Conservation (phyloP, 805 yeast genomes). For the Hanseniaspora lindneri region DNA sequence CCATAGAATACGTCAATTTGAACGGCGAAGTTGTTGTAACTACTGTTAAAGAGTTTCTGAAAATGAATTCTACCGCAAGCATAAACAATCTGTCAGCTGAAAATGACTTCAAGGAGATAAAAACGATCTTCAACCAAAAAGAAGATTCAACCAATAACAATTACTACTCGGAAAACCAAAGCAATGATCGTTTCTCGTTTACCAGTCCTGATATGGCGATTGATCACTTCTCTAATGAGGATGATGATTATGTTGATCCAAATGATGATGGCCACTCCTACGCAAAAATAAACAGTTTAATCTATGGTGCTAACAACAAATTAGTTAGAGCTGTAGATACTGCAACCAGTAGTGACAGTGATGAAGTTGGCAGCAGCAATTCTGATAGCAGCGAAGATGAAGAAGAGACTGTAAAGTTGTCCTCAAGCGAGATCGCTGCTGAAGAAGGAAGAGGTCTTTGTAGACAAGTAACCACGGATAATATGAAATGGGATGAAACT, state of each 20-base stretch:
- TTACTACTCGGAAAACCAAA: no score
- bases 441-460: slow-evolving; percentile 28
- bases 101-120: slow-evolving; percentile 1
- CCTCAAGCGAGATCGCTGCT: slow-evolving; percentile 20
- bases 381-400: slow-evolving; percentile 17
- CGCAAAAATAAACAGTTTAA: slow-evolving; percentile 32
- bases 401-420: slow-evolving; percentile 18
- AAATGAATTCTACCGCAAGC: slow-evolving; percentile 42
- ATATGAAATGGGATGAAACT: slow-evolving; percentile 25
- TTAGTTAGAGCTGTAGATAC: slow-evolving; percentile 13
- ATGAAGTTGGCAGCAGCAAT: slow-evolving; percentile 18
- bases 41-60: slow-evolving; percentile 20
- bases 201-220: no score
- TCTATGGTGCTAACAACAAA: slow-evolving; percentile 19
- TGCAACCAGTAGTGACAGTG: slow-evolving; percentile 20
- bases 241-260: slow-evolving; percentile 66
- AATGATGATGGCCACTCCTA: slow-evolving; percentile 72
- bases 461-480: slow-evolving; percentile 28
- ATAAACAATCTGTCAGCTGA: background rate
- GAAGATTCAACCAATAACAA: background rate
- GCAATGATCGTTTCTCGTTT: no score
- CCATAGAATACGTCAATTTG: slow-evolving; percentile 10
- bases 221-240: no score
- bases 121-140: background rate
- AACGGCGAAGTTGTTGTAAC: slow-evolving; percentile 10